Base-by-base conservation (phyloP, 768 basidiomycete species). In the Mycena polygramma region DNA sequence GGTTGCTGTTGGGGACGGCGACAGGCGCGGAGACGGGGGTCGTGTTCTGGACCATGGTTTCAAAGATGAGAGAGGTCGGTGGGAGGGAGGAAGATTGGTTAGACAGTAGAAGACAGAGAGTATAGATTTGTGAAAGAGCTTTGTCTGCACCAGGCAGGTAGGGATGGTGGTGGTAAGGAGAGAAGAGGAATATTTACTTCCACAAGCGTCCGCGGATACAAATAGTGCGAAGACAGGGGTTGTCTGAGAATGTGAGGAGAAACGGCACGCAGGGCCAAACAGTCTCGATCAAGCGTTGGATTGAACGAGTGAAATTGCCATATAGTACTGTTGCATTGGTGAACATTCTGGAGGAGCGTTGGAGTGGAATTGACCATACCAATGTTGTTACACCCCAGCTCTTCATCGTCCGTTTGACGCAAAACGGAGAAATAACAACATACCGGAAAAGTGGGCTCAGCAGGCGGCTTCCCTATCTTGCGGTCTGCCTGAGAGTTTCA, bases 191-290 rank as follows among this genome's bases (percentile, higher is more conserved):
- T 37, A 49, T 35, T 13, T 57, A 10, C 22, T 53, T 43, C 49
- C 51, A 19, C 19, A 11, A 17, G 43, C 53, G 51, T 30, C 62
- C 62, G 41, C 41, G 62, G 62, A 43, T 19, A n/a, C 62, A 63
- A 41, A 62, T 62, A 22, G 35, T 11, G 36, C 8, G 10, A 55
- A 30, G 30, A 30, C 30, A 55, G 54, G 54, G 54, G 54, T 45
- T 58, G 15, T 41, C 41, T 41, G 41, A 41, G 41, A 11, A 11
- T 41, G 10, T 10, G 11, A 41, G 41, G 41, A 41, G 41, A 41
- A 41, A 15, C 41, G 41, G 41, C n/a, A n/a, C n/a, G n/a, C n/a
- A n/a, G n/a, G n/a, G n/a, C n/a, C n/a, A 7, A 41, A 30, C 30
- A 41, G 41, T 2, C 2, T 41, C 41, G 41, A 2, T 41, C 41